Evolutionary conservation across 2,329 filamentous ascomycete species (phyloP), one percentile per base, ranked within the genome.

Genomic region (Diaporthe australafricana): DNA sequence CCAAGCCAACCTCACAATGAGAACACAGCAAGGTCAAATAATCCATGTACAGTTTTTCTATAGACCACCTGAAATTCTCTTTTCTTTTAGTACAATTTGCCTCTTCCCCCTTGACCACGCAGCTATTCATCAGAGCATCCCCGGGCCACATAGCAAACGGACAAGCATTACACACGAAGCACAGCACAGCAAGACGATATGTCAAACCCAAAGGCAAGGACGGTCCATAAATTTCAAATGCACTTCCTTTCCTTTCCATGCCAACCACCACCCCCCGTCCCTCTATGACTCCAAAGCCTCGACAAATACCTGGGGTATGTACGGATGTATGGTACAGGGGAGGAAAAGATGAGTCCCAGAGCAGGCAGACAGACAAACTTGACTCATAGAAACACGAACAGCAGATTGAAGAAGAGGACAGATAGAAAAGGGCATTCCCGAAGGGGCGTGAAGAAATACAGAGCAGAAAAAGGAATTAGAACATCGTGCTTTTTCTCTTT

Each of bases 401-500:
- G 30, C 12, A 55, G 30, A 50, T n/a, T 2, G 30, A 56, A 32
- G n/a, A 45, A 38, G 47, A 38, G 5, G 16, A 7, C 42, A 25
- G 22, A 52, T 17, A 48, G 16, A 63, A 12, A 9, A 22, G 16
- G n/a, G 38, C 11, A 16, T 2, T 14, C 5, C 45, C 27, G n/a
- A 48, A 63, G 25, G 32, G 52, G 17, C 27, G 25, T 27, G 25
- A 42, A 52, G 17, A 35, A 42, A 16, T 30, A n/a, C 25, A 55
- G 30, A 32, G 27, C 38, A 38, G 25, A 57, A 35, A 53, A 65
- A 48, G 35, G 30, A 42, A 67, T 45, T 52, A 67, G 40, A 42
- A 38, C 45, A 69, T 63, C 56, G 68, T 57, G 66, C 63, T 56
- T 68, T 38, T 42, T 57, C 53, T 32, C 35, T 53, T 47, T 53